A percentile compares a stretch with the other conserved stretches of the same genome.
Conservation (phyloP, 305 asterid genomes). For the Fraxinus albicans region DNA sequence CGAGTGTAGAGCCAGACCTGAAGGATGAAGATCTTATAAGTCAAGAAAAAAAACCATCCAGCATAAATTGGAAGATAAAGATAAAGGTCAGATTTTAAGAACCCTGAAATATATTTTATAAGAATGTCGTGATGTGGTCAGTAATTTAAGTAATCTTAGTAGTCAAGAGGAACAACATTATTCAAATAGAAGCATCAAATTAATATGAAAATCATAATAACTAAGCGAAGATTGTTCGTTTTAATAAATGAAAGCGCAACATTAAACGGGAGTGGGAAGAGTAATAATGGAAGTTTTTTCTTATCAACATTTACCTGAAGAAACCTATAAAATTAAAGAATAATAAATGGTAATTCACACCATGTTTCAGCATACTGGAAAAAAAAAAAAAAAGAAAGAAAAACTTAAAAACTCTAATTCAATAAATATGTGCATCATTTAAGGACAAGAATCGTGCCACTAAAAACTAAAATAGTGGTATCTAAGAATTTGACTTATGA, state of each 20-base stretch:
- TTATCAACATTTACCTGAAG: background rate
- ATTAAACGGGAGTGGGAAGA: background rate
- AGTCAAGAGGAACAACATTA: background rate
- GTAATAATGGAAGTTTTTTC: background rate
- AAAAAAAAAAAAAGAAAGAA: background rate
- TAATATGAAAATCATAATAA: background rate
- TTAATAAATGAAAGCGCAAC: background rate
- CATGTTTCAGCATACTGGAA: background rate
- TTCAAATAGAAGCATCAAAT: background rate
- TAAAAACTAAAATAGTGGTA: background rate
- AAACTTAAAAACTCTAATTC: background rate
- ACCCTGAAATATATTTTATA: background rate
- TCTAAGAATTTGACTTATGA: background rate
- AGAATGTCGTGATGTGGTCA: background rate
- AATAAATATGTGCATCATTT: background rate
- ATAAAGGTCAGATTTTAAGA: background rate
- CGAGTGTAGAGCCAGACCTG: conserved; percentile 80
- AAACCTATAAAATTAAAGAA: conserved; percentile 8
- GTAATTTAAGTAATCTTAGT: background rate
- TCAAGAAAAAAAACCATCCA: conserved; percentile 11
- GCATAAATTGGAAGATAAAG: conserved; percentile 11
- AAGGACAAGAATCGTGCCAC: background rate
- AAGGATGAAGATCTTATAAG: conserved; percentile 18
- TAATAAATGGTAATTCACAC: background rate
- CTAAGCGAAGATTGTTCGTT: conserved; percentile 1